Base-by-base conservation (phyloP, 176 grass and related monocot genomes). In the Cenchrus fungigraminus region DNA sequence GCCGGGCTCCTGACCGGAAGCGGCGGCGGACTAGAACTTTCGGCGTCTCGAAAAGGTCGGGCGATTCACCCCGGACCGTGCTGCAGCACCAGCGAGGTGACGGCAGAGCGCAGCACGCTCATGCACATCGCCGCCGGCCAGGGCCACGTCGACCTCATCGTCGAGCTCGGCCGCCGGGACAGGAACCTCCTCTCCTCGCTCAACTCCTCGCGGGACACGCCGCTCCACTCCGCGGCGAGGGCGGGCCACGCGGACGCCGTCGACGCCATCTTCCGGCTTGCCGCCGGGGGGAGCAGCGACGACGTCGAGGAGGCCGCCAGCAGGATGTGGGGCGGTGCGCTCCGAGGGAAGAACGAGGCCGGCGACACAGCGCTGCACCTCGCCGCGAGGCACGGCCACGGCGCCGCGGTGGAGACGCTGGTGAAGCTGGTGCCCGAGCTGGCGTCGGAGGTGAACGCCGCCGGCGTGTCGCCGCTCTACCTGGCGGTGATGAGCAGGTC, bases 291-390 rank as follows among this genome's bases (percentile, higher is more conserved):
- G 0, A 6, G 4, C 45, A 46, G 9, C 57, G 47, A 46, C 2
- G 59, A 74, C 57, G 47, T 60, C 2, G 59, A 74, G 12, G 85
- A 81, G 28, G 69, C 17, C 17, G 29, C 37, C 37, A 40, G 37
- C 37, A 40, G 32, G 20, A 75, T 83, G 50, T 44, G 31, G 0
- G 71, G 15, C 5, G 6, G 15, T 6, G 6, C 64, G 6, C 20
- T 73, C 0, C 8, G 25, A 2, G 15, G 17, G 28, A 80, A 0
- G 67, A 90, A 92, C 71, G 2, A 12, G 3, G 54, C 32, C 5
- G 82, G 91, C 0, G 80, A 93, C 65, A 93, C 88, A 1, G 88
- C 87, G 14, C 85, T 93, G 43, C 88, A 93, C 43, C 8, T 82
- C 0, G 88, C 88, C 1, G 85, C 84, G 4, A 71, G 81, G 71